A percentile compares a stretch with the other conserved stretches of the same genome.
Evolutionary conservation across 208 protist species (phyloP).

Genomic region (Acanthamoeba healyi): DNA sequence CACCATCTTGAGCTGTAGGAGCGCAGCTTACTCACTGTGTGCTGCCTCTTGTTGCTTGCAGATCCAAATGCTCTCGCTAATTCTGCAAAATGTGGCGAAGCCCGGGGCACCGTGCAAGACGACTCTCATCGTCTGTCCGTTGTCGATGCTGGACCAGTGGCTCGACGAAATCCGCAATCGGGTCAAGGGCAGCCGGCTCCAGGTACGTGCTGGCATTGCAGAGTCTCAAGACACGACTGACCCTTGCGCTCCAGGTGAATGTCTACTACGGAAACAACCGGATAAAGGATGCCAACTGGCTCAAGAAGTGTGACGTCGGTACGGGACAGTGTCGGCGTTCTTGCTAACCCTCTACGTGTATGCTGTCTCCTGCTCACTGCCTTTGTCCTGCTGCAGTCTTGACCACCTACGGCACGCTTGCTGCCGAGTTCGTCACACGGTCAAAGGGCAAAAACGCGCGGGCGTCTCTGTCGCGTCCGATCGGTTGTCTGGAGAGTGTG

Average conservation of each 20-base stretch:
- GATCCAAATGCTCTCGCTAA: conserved; percentile 75
- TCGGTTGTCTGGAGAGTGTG: conserved; percentile 56
- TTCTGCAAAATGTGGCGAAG: conserved; percentile 36
- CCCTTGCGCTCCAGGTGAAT: not conserved
- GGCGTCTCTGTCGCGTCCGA: not conserved
- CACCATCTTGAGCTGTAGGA: not conserved
- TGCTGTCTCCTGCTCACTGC: not conserved
- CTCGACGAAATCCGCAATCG: conserved; percentile 77
- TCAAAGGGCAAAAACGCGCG: conserved; percentile 16
- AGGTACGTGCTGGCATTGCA: not conserved
- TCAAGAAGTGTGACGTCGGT: conserved; percentile 72
- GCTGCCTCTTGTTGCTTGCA: not conserved
- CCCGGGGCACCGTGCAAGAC: conserved; percentile 66
- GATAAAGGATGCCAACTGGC: conserved; percentile 67
- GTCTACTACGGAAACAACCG: conserved; percentile 72
- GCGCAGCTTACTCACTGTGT: not conserved
- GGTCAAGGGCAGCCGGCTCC: conserved; percentile 59
- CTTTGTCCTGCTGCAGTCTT: conserved; percentile 64
- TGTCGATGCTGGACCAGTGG: conserved; percentile 87
- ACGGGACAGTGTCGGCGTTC: not conserved
- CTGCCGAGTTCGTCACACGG: conserved; percentile 68
- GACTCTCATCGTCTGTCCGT: conserved; percentile 86
- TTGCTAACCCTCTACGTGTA: no score
- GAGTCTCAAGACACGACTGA: not conserved
- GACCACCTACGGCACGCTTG: conserved; percentile 81